Conservation (phyloP, 2,329 filamentous ascomycete species). For the Cercospora sp. region DNA sequence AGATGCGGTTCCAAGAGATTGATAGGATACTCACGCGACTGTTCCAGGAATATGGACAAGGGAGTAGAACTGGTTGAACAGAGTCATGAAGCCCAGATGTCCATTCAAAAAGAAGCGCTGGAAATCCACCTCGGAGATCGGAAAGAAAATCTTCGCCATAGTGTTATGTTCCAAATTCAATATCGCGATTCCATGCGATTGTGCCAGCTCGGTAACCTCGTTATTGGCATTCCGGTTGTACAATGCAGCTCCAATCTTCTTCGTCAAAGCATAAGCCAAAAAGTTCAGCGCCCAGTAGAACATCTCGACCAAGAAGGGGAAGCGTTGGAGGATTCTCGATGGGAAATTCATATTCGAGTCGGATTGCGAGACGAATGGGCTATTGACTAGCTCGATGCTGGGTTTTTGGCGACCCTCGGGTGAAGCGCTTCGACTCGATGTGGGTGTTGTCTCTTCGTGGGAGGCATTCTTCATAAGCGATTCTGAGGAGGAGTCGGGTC, state of each 20-base stretch:
- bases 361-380: slow-evolving; percentile 59
- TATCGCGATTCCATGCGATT: slow-evolving; percentile 57
- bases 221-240: slow-evolving; percentile 41
- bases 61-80: slow-evolving; percentile 60
- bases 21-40: slow-evolving; percentile 50
- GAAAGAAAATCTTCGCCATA: slow-evolving; percentile 54
- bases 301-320: slow-evolving; percentile 70
- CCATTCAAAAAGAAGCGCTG: slow-evolving; percentile 59
- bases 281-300: slow-evolving; percentile 71
- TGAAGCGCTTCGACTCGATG: slow-evolving; percentile 33
- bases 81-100: slow-evolving; percentile 54
- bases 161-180: slow-evolving; percentile 57
- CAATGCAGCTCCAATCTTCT: slow-evolving; percentile 31
- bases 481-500: slow-evolving; percentile 21
- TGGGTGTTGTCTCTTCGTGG: slow-evolving; percentile 21
- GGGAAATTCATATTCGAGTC: slow-evolving; percentile 49
- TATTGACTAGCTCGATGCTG: slow-evolving; percentile 51
- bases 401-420: slow-evolving; percentile 41
- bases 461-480: slow-evolving; percentile 26
- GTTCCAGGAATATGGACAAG: slow-evolving; percentile 62
- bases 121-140: slow-evolving; percentile 53
- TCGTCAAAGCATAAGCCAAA: slow-evolving; percentile 62
- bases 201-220: slow-evolving; percentile 57
- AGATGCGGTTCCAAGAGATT: too few relatives aligned
- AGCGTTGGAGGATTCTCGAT: slow-evolving; percentile 64